These are phyloP conservation scores for Dendrobium officinale DNA, from an alignment of 106 monocot species.

Conservation along the genomic window DNA sequence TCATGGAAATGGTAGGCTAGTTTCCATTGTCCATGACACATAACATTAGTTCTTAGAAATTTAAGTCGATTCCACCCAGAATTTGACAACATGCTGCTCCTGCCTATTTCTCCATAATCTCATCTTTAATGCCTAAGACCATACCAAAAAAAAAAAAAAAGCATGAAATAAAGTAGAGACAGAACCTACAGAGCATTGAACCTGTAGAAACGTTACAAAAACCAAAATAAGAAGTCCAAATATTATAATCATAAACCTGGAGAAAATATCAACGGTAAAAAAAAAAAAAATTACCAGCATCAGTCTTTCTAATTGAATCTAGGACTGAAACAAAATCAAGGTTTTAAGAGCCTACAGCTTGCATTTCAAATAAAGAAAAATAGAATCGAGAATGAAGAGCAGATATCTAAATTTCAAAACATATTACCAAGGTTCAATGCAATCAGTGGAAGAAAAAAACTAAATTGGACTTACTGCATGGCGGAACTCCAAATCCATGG, in stretches of 20 bases:
- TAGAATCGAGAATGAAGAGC: background rate
- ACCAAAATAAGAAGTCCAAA: background rate
- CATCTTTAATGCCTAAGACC: background rate
- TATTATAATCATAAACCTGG: background rate
- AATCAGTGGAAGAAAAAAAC: background rate
- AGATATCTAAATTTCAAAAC: background rate
- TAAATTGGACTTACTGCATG: background rate
- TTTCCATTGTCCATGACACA: background rate
- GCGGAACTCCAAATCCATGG: background rate
- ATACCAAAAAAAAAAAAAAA: background rate
- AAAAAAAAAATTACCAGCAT: background rate
- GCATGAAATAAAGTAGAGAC: background rate
- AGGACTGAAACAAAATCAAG: background rate
- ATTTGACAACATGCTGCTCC: conserved; percentile 5
- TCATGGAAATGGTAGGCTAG: background rate
- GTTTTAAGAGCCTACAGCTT: background rate
- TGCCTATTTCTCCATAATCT: background rate
- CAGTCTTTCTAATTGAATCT: background rate
- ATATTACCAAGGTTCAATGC: background rate
- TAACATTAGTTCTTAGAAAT: background rate
- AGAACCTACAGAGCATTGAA: background rate
- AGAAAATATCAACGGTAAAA: background rate
- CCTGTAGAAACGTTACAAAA: background rate
- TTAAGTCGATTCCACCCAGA: background rate
- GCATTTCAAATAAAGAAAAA: background rate